Base-by-base conservation (phyloP, 208 protist genomes). In the Phytomonas sp. region DNA sequence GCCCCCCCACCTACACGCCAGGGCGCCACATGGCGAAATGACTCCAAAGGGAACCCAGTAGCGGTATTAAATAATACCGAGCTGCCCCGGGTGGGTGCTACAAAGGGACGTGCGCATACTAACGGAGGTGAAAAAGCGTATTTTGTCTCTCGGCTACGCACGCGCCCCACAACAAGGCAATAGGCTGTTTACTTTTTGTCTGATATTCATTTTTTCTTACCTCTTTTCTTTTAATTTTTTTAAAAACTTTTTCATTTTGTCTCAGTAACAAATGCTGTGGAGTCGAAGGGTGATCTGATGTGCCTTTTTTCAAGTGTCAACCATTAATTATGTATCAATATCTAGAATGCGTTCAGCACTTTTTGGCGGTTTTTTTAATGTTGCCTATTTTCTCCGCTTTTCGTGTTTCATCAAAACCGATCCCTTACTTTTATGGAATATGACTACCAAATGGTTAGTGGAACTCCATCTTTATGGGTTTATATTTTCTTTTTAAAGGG, bases 401-500 rank as follows among this genome's bases (percentile, higher is more conserved):
- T 56, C 20, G 46, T 26, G 26, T 56, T 23, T 56, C 6, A 0
- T 23, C 13, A 56, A 56, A 56, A 9, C 11, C 26, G 46, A 20
- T 56, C 20, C 0, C 20, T 56, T 56, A 56, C 46, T 56, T 56
- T 56, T 23, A 7, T 56, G 20, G 46, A 56, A 0, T 17, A 26
- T 17, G 23, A 23, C 13, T 6, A 56, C 17, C 26, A 17, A 26
- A 56, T 0, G 5, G 1, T 26, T 56, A 56, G 8, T 7, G 5
- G 20, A 56, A 20, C 6, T 23, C 20, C 62, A 60, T 73, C 40
- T 59, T 63, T 62, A 46, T 75, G 37, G 37, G 26, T 63, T 67
- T 40, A 28, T 31, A 3, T 64, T 17, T 71, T 62, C 20, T 61
- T 3, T 66, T 74, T 17, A 11, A 23, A 51, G 13, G n/a, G 13